Evolutionary conservation across 1,284 basidiomycete species (phyloP), one percentile per base, ranked within the genome.

Genomic region (Moniliella sp.): DNA sequence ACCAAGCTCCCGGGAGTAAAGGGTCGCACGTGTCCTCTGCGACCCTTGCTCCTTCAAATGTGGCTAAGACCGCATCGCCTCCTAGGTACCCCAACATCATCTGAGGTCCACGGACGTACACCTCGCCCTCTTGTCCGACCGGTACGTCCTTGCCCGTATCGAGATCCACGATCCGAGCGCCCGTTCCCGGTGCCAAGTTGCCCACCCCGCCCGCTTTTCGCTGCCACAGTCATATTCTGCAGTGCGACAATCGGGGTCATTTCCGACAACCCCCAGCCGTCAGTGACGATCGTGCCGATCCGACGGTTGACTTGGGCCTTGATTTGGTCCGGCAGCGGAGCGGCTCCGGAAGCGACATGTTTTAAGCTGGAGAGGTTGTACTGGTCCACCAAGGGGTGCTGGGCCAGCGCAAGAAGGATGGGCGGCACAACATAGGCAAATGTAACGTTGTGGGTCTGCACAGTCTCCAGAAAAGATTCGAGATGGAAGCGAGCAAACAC

Each of bases 391-490:
- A 38, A 19, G 4, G 50, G 45, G 15, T 44, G 42, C 25, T 46
- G 46, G 23, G 52, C 51, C 2, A 58, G 43, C 4, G 51, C 52
- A 2, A 55, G 43, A 15, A 58, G 37, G 31, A 57, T 53, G 3
- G 55, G 55, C 2, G 55, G 55, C 2, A 58, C 55, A 23, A 57
- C 49, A 26, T 57, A 58, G 32, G 46, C 41, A 35, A 58, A 58
- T 1, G 55, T 57, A 8, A 51, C 45, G 11, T 41, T 36, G 36
- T 48, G 34, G 18, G 43, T 25, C 33, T 51, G 39, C 5, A 53
- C 44, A 4, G 41, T 32, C n/a, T 33, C 21, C 11, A 58, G 42
- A 38, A 55, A 55, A 29, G 42, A 35, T 10, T 55, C 49, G 11
- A 52, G 42, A 19, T 42, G 27, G 31, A 57, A 58, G 2, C 41